Percentiles rank a stretch among this genome's conserved stretches.
Evolutionary conservation across 495 filamentous ascomycete species (phyloP).

Genomic region (Xylaria scruposa): DNA sequence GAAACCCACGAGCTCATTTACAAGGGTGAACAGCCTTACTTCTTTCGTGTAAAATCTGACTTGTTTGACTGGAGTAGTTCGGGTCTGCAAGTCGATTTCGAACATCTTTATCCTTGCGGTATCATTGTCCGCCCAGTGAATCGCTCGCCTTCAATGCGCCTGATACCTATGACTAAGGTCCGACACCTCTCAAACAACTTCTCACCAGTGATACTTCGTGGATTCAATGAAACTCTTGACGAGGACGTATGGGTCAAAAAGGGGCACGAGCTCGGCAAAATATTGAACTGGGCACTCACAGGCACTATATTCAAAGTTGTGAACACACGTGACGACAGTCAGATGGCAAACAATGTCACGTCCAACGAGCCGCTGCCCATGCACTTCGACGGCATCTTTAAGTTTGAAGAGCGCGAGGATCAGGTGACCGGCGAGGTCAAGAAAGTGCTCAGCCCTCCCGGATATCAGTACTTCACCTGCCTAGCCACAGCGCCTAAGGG

Average conservation of each 20-base stretch:
- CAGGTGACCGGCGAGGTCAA: not conserved
- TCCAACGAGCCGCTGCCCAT: not conserved
- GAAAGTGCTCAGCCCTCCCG: not conserved
- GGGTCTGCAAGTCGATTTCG: slow-evolving; percentile 6
- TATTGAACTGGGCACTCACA: not conserved
- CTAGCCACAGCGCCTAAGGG: not conserved
- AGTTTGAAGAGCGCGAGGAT: not conserved
- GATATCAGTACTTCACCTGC: slow-evolving; percentile 12
- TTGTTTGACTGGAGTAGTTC: slow-evolving; percentile 9
- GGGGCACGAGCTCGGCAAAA: not conserved
- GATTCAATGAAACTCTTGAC: not conserved
- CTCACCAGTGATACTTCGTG: slow-evolving; percentile 14
- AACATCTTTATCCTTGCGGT: slow-evolving; percentile 19
- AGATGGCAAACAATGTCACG: not conserved
- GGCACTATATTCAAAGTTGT: not conserved
- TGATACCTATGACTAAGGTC: slow-evolving; percentile 15
- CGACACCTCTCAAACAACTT: slow-evolving; percentile 10
- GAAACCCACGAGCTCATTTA: slow-evolving; percentile 20
- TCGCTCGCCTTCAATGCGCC: slow-evolving; percentile 8
- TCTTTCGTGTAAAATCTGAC: slow-evolving; percentile 12
- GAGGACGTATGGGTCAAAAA: slow-evolving; percentile 7
- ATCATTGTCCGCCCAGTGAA: slow-evolving; percentile 7
- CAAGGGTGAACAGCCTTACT: slow-evolving; percentile 1
- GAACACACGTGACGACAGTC: slow-evolving; percentile 1
- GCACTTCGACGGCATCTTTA: not conserved